These are phyloP conservation scores for Pezicula neosporulosa DNA, from an alignment of 2,329 filamentous ascomycete species.

Conservation along the genomic window DNA sequence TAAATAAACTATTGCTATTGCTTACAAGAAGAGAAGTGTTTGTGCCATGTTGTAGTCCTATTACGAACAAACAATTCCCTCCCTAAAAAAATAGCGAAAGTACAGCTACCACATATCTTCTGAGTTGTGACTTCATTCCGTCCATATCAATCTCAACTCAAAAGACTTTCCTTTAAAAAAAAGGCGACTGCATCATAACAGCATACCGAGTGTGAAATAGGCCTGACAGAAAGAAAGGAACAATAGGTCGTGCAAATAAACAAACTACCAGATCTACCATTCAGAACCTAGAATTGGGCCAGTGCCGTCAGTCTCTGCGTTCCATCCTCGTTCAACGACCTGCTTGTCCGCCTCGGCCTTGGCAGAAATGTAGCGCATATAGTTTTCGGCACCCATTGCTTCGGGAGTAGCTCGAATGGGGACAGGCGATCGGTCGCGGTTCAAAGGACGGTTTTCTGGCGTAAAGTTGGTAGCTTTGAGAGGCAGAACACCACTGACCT, in stretches of 20 bases:
- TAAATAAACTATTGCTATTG: too few species aligned
- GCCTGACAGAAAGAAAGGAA: background rate
- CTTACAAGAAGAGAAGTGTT: too few species aligned
- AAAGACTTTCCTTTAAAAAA: too few species aligned
- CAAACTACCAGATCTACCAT: conserved; percentile 6
- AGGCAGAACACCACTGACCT: background rate
- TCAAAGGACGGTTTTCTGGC: conserved; percentile 17
- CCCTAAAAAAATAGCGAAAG: too few species aligned
- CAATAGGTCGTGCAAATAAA: background rate
- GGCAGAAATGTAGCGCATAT: conserved; percentile 19
- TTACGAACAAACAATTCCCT: too few species aligned
- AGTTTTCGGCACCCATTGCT: conserved; percentile 16
- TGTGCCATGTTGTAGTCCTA: too few species aligned
- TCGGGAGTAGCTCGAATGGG: conserved; percentile 4
- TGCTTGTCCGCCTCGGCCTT: conserved; percentile 18
- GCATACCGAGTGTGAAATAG: too few species aligned
- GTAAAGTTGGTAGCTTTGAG: conserved; percentile 6
- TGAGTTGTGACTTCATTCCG: too few species aligned
- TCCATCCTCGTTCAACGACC: conserved; percentile 13
- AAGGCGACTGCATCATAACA: too few species aligned
- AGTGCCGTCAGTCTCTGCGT: conserved; percentile 12
- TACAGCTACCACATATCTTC: too few species aligned
- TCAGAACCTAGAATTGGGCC: conserved; percentile 13
- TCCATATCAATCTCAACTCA: too few species aligned
- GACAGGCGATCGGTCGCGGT: conserved; percentile 3